phyloP scores from a whole-genome alignment of 2,329 filamentous ascomycete genomes.

The Colletotrichum lupini region DNA sequence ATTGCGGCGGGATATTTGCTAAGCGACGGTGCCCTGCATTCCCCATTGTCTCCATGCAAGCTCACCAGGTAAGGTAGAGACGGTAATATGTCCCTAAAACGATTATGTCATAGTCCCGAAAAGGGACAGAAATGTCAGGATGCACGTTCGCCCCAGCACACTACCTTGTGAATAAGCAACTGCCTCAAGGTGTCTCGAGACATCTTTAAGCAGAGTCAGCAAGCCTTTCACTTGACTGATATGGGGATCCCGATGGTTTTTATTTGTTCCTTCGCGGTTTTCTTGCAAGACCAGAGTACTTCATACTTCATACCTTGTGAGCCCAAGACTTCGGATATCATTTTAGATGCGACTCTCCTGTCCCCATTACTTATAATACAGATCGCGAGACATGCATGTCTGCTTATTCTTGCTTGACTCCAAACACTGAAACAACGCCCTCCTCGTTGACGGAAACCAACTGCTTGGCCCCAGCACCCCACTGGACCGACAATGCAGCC shows the following conservation, averaged over 20 bases:
- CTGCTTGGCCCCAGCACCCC: constrained; percentile 80
- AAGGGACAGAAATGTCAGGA: neutral
- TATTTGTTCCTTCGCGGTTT: neutral
- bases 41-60: neutral
- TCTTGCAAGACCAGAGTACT: neutral
- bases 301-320: neutral
- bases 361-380: constrained; percentile 28
- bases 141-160: neutral
- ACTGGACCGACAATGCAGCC: constrained; percentile 77
- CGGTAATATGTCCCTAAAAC: neutral
- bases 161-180: neutral
- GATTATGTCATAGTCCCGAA: constrained; percentile 28
- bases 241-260: no score
- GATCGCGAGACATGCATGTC: neutral
- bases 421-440: constrained; percentile 79
- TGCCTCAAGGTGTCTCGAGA: neutral
- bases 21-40: constrained; percentile 12
- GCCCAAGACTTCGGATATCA: constrained; percentile 32
- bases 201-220: neutral
- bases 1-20: neutral
- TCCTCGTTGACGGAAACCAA: constrained; percentile 80
- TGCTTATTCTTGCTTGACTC: constrained; percentile 56
- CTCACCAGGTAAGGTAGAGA: neutral
- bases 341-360: constrained; percentile 28
- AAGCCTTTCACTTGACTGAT: neutral